Evolutionary conservation across 441 rosid genomes (phyloP), one percentile per base, ranked within the genome.

Genomic region (Hura crepitans): DNA sequence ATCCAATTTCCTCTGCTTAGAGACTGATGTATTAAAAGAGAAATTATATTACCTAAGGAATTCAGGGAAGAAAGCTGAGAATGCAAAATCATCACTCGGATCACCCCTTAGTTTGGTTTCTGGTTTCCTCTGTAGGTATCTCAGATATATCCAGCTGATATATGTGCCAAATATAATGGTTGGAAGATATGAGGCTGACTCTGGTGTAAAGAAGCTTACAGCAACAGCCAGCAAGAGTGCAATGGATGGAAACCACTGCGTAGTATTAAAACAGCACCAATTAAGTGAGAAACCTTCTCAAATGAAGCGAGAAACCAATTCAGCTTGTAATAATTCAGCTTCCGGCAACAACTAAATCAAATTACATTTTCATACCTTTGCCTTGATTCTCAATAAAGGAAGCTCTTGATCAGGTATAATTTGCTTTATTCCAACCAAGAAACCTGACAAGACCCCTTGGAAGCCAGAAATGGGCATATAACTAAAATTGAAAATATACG

Each of bases 391-490:
- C 72, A 92, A 57, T 42, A 89, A 59, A 65, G 86, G 69, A 61
- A 95, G 78, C 82, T 92, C 96, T 77, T 91, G 99, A 75, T 95
- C 99, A 70, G 98, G 96, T 76, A 90, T 75, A 30, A 95, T 92
- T 84, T 95, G 98, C 84, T 92, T 95, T 67, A 92, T 89, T 58
- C 98, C 97, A 61, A 95, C 99, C 73, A 95, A 83, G 83, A 95
- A 85, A 64, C 93, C 97, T 46, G 86, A 82, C 70, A 92, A 82
- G 83, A 92, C 86, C 74, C 96, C 99, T 77, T 85, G 89, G 78
- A 92, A 95, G 62, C 99, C 99, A 56, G 98, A 89, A 80, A 90
- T 80, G 59, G 96, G 99, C 96, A 90, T 87, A 75, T 95, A 92
- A 73, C 98, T 92, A 78, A 66, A 73, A 78, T 60, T 64, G 39